Evolutionary conservation across 331 rosid species (phyloP).

Genomic region (Erythrophleum ivorense): DNA sequence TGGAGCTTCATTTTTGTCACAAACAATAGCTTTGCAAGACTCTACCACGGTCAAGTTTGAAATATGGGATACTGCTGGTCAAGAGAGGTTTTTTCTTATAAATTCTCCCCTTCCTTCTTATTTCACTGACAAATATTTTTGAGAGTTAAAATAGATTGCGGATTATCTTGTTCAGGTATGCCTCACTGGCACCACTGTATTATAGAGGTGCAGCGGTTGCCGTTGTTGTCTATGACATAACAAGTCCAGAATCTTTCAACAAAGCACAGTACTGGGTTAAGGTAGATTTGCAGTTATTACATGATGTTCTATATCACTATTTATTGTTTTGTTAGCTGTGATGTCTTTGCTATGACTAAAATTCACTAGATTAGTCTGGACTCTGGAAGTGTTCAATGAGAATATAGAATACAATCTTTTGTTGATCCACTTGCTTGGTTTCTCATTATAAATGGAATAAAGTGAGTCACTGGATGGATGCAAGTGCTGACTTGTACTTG

Average conservation of each 20-base stretch:
- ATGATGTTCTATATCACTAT: conserved; percentile 20
- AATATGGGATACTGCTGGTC: conserved; percentile 99
- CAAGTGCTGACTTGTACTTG: not conserved
- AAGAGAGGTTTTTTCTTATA: conserved; percentile 73
- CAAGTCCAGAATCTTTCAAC: conserved; percentile 87
- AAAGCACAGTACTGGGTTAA: conserved; percentile 99
- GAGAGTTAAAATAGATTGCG: conserved; percentile 29
- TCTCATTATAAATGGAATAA: conserved; percentile 6
- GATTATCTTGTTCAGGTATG: conserved; percentile 69
- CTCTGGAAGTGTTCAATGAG: conserved; percentile 25
- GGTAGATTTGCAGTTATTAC: conserved; percentile 55
- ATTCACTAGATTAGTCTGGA: conserved; percentile 19
- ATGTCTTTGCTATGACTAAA: conserved; percentile 21
- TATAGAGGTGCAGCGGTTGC: conserved; percentile 99
- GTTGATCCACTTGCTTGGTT: conserved; percentile 20
- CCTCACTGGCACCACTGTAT: conserved; percentile 95
- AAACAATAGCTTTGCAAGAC: conserved; percentile 98
- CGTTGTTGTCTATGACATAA: conserved; percentile 93
- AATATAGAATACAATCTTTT: not conserved
- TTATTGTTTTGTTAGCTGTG: conserved; percentile 21
- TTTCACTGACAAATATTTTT: conserved; percentile 32
- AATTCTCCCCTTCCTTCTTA: conserved; percentile 9
- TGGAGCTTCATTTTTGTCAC: conserved; percentile 98
- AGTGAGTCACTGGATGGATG: not conserved
- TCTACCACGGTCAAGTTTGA: conserved; percentile 98